phyloP scores from a whole-genome alignment of 768 basidiomycete species.

The Lepiota venenata region DNA sequence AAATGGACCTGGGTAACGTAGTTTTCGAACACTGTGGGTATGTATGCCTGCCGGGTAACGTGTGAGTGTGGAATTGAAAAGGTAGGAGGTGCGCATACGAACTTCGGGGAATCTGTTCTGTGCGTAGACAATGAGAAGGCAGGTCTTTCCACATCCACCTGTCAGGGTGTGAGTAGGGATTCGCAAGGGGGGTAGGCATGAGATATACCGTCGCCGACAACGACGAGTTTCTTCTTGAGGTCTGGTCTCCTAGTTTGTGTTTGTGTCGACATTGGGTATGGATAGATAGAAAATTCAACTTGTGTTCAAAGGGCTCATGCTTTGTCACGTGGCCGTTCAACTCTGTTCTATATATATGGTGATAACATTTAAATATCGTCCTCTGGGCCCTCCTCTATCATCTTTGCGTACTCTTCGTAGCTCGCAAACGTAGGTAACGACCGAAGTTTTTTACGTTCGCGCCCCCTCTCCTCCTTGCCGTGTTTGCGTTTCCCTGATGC shows the following conservation, averaged over 20 bases:
- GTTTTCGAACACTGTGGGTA: constrained; percentile 94
- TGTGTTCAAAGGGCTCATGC: constrained; percentile 9
- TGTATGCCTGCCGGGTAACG: constrained; percentile 65
- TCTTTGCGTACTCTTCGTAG: constrained; percentile 81
- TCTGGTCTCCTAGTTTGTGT: constrained; percentile 53
- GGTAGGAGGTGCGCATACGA: constrained; percentile 22
- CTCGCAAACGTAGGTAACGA: constrained; percentile 79
- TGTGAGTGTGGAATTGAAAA: background rate
- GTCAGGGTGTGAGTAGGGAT: constrained; percentile 13
- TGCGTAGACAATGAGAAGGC: constrained; percentile 93
- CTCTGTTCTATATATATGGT: background rate
- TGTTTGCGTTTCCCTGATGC: constrained; percentile 33
- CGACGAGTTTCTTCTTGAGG: constrained; percentile 83
- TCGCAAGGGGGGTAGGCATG: constrained; percentile 3
- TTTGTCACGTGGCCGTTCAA: constrained; percentile 1
- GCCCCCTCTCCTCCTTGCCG: constrained; percentile 24
- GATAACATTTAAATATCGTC: constrained; percentile 46
- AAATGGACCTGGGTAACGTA: constrained; percentile 85
- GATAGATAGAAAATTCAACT: constrained; percentile 22
- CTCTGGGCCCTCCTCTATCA: constrained; percentile 79
- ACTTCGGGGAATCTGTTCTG: constrained; percentile 97
- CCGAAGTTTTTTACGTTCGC: constrained; percentile 64
- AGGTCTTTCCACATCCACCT: constrained; percentile 92
- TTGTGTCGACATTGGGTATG: constrained; percentile 6
- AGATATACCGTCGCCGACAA: constrained; percentile 74